Base-by-base conservation (phyloP, 495 filamentous ascomycete species). In the Lepraria neglecta region DNA sequence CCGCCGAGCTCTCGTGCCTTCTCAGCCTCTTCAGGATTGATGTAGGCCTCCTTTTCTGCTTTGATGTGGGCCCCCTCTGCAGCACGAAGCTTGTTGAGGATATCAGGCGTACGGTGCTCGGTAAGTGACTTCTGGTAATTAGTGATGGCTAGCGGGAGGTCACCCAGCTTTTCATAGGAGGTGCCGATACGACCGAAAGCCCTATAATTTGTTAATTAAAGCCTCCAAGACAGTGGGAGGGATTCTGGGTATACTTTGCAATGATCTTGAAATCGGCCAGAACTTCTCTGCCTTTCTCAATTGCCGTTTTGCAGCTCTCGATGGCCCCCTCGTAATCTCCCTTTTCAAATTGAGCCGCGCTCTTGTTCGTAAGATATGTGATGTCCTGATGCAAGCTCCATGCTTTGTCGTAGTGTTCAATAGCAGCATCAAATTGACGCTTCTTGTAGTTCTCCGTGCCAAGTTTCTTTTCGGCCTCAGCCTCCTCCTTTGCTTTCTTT, bases 391-490 rank as follows among this genome's bases (percentile, higher is more conserved):
- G 78, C 51, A 92, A 65, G 53, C 92, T 88, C 95, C 95, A 99
- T 3, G 94, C 94, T 72, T 95, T 96, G 68, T 76, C 81, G 77
- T 99, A 99, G 77, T 99, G 91, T 72, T 89, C 84, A 68, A 97
- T 95, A 47, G 94, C 94, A 68, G 85, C 83, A 67, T 97, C 95
- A 61, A 97, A 94, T 68, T 96, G 84, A 67, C 91, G 84, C 83
- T 97, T 96, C 85, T 97, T 99, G 80, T 99, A 99, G 70, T 86
- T 86, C 65, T 95, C 89, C 30, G 91, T 99, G 59, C 94, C 94
- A 53, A 96, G 78, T 59, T 85, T 87, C 82, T 97, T 99, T 79
- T 97, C 91, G 59, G 89, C 87, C 67, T 99, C 94, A 56, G 90
- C 94, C 42, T 89, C 90, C 70, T 86, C 90, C 77, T 97, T 91